phyloP scores from a whole-genome alignment of 495 filamentous ascomycete species.

The Penicillium daleae region DNA sequence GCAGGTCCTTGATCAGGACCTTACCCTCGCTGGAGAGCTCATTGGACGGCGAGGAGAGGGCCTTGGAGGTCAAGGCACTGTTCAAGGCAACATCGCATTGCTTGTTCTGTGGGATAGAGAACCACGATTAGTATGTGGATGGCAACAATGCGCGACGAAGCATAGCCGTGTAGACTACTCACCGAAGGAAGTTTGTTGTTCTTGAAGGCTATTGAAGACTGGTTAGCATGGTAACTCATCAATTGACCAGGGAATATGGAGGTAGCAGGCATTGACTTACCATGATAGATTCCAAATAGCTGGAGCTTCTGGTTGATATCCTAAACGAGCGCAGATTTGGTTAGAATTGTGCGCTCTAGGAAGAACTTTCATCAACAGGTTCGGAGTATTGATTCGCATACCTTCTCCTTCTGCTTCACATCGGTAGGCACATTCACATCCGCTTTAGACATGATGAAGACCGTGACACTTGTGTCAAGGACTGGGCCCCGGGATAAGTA shows the following conservation, averaged over 20 bases:
- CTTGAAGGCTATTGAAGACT: slow-evolving; percentile 67
- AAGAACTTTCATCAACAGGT: background rate
- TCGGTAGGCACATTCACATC: slow-evolving; percentile 69
- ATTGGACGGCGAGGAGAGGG: slow-evolving; percentile 70
- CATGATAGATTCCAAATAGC: slow-evolving; percentile 86
- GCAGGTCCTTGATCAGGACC: slow-evolving; percentile 73
- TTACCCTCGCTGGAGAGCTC: slow-evolving; percentile 84
- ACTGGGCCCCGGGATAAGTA: slow-evolving; percentile 10
- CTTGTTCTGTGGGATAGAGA: slow-evolving; percentile 63
- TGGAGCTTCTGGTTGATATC: slow-evolving; percentile 95
- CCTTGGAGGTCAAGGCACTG: slow-evolving; percentile 69
- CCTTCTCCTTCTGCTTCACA: slow-evolving; percentile 60
- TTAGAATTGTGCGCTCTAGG: slow-evolving; percentile 6
- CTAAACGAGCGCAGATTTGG: slow-evolving; percentile 29
- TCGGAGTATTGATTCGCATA: slow-evolving; percentile 21
- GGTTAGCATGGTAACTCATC: background rate
- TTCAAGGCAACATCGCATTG: slow-evolving; percentile 96
- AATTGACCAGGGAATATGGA: background rate
- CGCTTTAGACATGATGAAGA: slow-evolving; percentile 43
- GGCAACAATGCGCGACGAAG: background rate
- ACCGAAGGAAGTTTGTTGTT: slow-evolving; percentile 91
- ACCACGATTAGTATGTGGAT: background rate
- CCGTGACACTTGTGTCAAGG: slow-evolving; percentile 13
- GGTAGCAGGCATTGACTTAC: slow-evolving; percentile 45
- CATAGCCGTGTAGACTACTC: slow-evolving; percentile 38